phyloP scores from a whole-genome alignment of 2,329 filamentous ascomycete genomes.

The Coniella lustricola region DNA sequence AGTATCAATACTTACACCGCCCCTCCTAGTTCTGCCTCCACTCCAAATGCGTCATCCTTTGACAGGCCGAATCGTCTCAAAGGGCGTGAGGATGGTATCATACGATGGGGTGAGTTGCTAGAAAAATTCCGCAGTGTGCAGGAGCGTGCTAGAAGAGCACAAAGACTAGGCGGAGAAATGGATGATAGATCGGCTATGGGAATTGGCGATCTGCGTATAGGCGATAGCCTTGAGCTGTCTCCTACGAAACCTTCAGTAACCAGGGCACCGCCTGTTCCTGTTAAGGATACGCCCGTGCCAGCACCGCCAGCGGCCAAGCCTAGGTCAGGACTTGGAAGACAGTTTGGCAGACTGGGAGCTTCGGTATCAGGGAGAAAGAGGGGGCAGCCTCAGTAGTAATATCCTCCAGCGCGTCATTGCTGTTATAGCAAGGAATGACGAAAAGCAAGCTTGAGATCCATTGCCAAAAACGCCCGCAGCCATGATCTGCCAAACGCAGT shows the following conservation, averaged over 20 bases:
- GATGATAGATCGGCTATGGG: conserved; percentile 41
- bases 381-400: conserved; percentile 29
- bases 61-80: conserved; percentile 74
- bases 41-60: conserved; percentile 49
- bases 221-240: conserved; percentile 30
- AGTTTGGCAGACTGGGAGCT: conserved; percentile 65
- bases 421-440: background rate
- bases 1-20: conserved; percentile 29
- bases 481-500: background rate
- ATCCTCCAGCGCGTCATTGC: background rate
- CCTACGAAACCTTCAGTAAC: conserved; percentile 30
- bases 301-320: conserved; percentile 47
- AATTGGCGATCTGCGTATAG: conserved; percentile 29
- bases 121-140: conserved; percentile 93
- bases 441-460: too few relatives aligned
- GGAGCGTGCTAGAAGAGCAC: conserved; percentile 69
- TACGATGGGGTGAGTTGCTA: conserved; percentile 86
- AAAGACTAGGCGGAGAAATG: conserved; percentile 47
- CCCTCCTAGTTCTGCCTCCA: conserved; percentile 35
- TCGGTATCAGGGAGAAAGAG: conserved; percentile 58
- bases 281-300: conserved; percentile 41
- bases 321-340: conserved; percentile 56
- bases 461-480: too few relatives aligned
- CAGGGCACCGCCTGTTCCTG: conserved; percentile 34
- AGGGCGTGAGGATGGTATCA: conserved; percentile 71